Base-by-base conservation (phyloP, 1,284 basidiomycete genomes). In the Hymenochaete sp. region DNA sequence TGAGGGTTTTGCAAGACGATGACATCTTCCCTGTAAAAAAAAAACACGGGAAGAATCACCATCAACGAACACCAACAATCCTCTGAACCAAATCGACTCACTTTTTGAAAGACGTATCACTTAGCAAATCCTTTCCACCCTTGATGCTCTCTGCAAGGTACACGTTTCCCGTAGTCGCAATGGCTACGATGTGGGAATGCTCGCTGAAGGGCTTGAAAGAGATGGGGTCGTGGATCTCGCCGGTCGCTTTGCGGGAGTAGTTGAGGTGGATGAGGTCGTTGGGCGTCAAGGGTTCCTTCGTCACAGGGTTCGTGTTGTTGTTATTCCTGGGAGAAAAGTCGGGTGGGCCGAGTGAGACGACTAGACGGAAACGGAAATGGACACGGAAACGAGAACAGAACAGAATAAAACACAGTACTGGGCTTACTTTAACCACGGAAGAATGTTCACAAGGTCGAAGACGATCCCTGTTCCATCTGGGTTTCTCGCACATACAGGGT, bases 361-460 rank as follows among this genome's bases (percentile, higher is more conserved):
- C 22, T 40, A 32, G 18, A 29, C 32, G 25, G 16, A n/a, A n/a
- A n/a, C n/a, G n/a, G n/a, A n/a, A 42, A 46, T 52, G 32, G 48
- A 37, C 38, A 38, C 10, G 31, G 36, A 26, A 50, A 47, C 28
- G 37, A 45, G 18, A 49, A 29, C 40, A 16, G 47, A 18, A 45
- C 16, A 49, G 28, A 40, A 16, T 45, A 16, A 11, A n/a, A 72
- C 80, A 55, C 57, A 85, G n/a, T n/a, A n/a, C n/a, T n/a, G n/a
- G n/a, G n/a, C n/a, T n/a, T n/a, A n/a, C 91, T 95, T 89, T 38
- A 97, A 71, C 78, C 90, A 96, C 26, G 93, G 91, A 29, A 95
- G 82, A 55, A 96, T 91, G 60, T 90, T 92, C 41, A 89, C 72
- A 41, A 93, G 66, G 55, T 93, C 89, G 60, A 90, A 91, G n/a